These are phyloP conservation scores for Candida peoriensis DNA, from an alignment of 805 yeast species.

Conservation along the genomic window DNA sequence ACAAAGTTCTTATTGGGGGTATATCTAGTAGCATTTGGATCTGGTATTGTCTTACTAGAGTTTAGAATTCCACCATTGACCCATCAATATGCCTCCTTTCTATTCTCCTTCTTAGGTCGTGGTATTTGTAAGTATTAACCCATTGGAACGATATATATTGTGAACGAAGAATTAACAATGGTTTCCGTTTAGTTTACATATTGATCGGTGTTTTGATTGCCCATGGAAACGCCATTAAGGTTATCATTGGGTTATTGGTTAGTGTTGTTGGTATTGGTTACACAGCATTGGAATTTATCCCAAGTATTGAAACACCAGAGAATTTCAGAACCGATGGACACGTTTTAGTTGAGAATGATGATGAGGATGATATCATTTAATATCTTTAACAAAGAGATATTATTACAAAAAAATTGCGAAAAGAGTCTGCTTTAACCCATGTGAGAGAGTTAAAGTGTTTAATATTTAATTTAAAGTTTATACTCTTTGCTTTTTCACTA, in stretches of 20 bases:
- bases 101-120: conserved; percentile 65
- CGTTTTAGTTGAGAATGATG: conserved; percentile 30
- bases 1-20: conserved; percentile 47
- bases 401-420: too few species aligned
- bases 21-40: conserved; percentile 53
- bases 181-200: conserved; percentile 36
- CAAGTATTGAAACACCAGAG: conserved; percentile 73
- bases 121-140: conserved; percentile 48
- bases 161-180: background rate
- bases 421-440: too few species aligned
- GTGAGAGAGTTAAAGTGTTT: too few species aligned
- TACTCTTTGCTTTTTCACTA: too few species aligned
- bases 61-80: conserved; percentile 49
- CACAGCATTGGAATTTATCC: conserved; percentile 61
- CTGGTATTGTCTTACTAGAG: conserved; percentile 38
- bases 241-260: conserved; percentile 54
- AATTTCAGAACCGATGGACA: conserved; percentile 64
- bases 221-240: conserved; percentile 49
- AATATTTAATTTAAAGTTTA: too few species aligned
- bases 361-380: conserved; percentile 31
- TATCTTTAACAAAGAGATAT: too few species aligned
- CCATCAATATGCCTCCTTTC: conserved; percentile 57
- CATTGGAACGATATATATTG: background rate
- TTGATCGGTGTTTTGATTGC: conserved; percentile 44
- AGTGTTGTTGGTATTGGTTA: conserved; percentile 56